Conservation (phyloP, 2,329 filamentous ascomycete genomes). For the Polychaeton citri region DNA sequence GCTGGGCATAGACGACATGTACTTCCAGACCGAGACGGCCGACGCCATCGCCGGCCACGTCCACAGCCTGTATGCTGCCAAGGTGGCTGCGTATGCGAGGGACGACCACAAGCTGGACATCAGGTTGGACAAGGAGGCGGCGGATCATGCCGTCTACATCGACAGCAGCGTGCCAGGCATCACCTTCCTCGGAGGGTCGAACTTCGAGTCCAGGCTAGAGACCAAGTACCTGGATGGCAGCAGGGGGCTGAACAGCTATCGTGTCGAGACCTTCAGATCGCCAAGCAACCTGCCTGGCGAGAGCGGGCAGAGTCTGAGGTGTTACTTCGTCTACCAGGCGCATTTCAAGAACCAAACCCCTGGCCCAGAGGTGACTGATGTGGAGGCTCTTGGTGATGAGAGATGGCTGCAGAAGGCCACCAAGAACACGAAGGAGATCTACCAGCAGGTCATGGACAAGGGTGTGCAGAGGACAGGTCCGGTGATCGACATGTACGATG, state of each 20-base stretch:
- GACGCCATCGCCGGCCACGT: conserved; percentile 87
- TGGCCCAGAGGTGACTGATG: conserved; percentile 62
- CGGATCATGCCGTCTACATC: conserved; percentile 94
- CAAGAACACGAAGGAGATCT: conserved; percentile 86
- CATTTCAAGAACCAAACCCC: conserved; percentile 70
- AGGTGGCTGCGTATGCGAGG: conserved; percentile 83
- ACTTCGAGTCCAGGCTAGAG: conserved; percentile 87
- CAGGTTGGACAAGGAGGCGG: conserved; percentile 84
- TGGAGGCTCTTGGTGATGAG: conserved; percentile 84
- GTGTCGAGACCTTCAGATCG: conserved; percentile 94
- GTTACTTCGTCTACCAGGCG: conserved; percentile 98
- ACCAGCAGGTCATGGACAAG: conserved; percentile 81
- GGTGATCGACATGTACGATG: conserved; percentile 95
- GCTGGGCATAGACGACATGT: conserved; percentile 95
- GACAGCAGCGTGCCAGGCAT: conserved; percentile 88
- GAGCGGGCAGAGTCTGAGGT: conserved; percentile 73
- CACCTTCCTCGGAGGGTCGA: conserved; percentile 62
- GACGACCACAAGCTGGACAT: conserved; percentile 93
- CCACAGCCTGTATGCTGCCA: conserved; percentile 90
- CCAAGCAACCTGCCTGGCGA: conserved; percentile 63
- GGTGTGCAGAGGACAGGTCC: conserved; percentile 78
- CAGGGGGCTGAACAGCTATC: conserved; percentile 59
- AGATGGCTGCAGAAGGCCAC: conserved; percentile 95
- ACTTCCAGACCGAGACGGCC: conserved; percentile 82
- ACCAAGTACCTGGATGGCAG: conserved; percentile 85